Evolutionary conservation across 2,329 filamentous ascomycete genomes (phyloP).

Genomic region (Pestalotiopsis sp.): DNA sequence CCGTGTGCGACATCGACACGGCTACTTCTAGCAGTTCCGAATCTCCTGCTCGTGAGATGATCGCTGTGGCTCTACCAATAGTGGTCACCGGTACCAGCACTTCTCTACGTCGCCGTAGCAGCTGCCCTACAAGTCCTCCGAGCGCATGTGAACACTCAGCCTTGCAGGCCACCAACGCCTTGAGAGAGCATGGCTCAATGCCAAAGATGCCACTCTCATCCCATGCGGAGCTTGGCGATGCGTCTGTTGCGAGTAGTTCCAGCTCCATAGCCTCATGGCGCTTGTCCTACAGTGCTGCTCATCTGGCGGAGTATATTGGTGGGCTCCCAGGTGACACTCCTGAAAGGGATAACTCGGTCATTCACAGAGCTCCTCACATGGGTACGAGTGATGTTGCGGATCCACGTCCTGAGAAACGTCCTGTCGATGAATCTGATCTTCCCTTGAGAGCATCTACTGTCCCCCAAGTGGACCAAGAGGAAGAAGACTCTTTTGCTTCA

Average conservation of each 20-base stretch:
- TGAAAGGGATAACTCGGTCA: neutral
- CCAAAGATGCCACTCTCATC: constrained; percentile 24
- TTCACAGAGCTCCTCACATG: neutral
- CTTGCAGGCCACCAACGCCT: constrained; percentile 8
- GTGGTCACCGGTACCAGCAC: neutral
- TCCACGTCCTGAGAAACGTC: neutral
- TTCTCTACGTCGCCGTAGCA: constrained; percentile 18
- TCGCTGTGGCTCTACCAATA: neutral
- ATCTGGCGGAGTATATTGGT: constrained; percentile 20
- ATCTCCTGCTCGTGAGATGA: neutral
- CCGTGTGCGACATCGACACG: constrained; percentile 26
- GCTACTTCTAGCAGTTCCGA: neutral
- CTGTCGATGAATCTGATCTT: no score
- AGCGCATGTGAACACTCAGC: constrained; percentile 17
- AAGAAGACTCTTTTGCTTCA: neutral
- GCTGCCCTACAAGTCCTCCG: constrained; percentile 16
- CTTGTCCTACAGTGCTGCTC: constrained; percentile 28
- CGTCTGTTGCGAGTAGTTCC: constrained; percentile 23
- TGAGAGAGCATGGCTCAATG: constrained; percentile 19
- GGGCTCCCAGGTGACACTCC: neutral
- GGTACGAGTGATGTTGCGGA: neutral
- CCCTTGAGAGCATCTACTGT: neutral
- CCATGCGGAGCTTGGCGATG: constrained; percentile 23
- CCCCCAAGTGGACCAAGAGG: neutral
- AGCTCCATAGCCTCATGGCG: constrained; percentile 31